phyloP scores from a whole-genome alignment of 225 moss, liverwort and hornwort genomes.

The Ulota crispa region DNA sequence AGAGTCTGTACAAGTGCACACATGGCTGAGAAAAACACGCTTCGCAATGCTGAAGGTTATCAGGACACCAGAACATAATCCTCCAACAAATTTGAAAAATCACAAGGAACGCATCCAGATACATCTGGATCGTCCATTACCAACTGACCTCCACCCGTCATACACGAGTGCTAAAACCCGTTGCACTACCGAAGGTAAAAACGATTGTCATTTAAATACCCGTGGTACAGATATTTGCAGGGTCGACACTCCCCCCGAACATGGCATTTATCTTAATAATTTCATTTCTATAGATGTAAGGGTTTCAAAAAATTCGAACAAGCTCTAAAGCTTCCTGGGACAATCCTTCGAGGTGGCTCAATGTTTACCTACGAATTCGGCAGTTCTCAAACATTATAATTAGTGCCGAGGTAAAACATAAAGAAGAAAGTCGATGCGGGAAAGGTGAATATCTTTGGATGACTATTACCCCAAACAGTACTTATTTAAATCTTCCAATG shows the following conservation, averaged over 20 bases:
- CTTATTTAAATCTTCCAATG: neutral
- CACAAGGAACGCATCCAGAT: neutral
- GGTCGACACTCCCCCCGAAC: neutral
- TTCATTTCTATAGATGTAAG: neutral
- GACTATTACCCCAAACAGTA: neutral
- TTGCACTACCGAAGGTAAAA: neutral
- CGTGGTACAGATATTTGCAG: neutral
- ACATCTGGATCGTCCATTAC: neutral
- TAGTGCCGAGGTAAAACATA: neutral
- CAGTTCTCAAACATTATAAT: neutral
- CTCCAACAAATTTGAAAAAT: neutral
- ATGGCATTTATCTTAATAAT: neutral
- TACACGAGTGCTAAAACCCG: neutral
- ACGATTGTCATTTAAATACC: neutral
- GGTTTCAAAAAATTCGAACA: neutral
- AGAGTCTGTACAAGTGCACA: conserved; percentile 36
- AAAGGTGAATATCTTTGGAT: neutral
- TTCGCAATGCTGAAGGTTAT: neutral
- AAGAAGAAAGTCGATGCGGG: neutral
- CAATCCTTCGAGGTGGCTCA: neutral
- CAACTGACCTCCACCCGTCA: neutral
- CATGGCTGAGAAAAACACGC: conserved; percentile 17
- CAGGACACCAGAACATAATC: neutral
- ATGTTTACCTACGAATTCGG: neutral
- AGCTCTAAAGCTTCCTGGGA: neutral